These are phyloP conservation scores for Diplotaxis tenuifolia DNA, from an alignment of 345 rosid genomes.

Conservation along the genomic window DNA sequence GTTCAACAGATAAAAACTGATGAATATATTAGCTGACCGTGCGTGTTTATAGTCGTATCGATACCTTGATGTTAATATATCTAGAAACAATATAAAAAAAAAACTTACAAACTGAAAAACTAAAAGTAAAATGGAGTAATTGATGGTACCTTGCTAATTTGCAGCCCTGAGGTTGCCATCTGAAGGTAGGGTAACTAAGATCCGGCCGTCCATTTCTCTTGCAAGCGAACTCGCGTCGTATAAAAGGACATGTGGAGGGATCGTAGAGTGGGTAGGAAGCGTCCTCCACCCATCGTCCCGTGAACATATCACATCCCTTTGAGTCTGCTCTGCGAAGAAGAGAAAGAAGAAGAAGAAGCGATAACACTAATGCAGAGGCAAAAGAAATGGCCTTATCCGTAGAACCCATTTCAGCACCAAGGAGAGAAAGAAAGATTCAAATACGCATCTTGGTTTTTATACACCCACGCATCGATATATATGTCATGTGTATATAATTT, in stretches of 20 bases:
- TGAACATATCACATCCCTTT: conserved; percentile 54
- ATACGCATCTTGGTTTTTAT: conserved; percentile 26
- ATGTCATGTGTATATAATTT: background rate
- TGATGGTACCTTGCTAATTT: conserved; percentile 46
- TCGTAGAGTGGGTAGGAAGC: conserved; percentile 60
- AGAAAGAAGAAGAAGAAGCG: conserved; percentile 16
- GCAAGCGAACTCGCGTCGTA: conserved; percentile 65
- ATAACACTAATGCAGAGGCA: conserved; percentile 10
- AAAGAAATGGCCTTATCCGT: conserved; percentile 17
- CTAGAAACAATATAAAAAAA: background rate
- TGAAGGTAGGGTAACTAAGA: conserved; percentile 47
- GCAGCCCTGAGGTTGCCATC: conserved; percentile 77
- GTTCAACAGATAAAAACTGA: conserved; percentile 3
- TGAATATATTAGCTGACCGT: background rate
- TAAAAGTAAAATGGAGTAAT: background rate
- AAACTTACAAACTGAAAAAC: background rate
- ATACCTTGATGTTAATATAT: background rate
- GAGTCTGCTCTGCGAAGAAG: conserved; percentile 1
- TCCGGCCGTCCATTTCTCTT: conserved; percentile 74
- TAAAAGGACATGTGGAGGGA: conserved; percentile 63
- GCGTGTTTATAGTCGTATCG: background rate
- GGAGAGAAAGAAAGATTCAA: conserved; percentile 20
- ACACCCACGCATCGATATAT: conserved; percentile 31
- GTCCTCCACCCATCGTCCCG: conserved; percentile 73
- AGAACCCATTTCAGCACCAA: conserved; percentile 32